Base-by-base conservation (phyloP, 257 asterid genomes). In the Cynanchum wilfordii region DNA sequence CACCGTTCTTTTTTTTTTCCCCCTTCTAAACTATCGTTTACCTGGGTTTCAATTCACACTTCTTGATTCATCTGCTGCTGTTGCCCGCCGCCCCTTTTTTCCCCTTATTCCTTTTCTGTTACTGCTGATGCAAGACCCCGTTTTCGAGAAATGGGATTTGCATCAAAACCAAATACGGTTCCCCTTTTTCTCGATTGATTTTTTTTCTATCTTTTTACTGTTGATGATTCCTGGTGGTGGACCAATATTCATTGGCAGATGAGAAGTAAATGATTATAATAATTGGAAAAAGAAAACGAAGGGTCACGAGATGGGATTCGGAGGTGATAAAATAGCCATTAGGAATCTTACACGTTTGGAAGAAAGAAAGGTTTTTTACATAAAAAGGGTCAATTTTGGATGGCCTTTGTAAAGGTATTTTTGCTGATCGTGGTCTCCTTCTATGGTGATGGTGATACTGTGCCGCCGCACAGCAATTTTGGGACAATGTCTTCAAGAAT, bases 261-360 rank as follows among this genome's bases (percentile, higher is more conserved):
- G 51, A 13, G 22, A 8, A 45, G 51, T 8, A 72, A 59, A 24
- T 57, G 42, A 52, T 33, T 3, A 29, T 12, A 20, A 68, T 68
- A 68, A 75, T 33, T 30, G 70, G 52, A n/a, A 38, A 27, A 44
- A n/a, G 19, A 27, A 44, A 63, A 22, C 4, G 38, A 65, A 52
- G 75, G 33, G 80, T 42, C 73, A 75, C n/a, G 66, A 29, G 54
- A 22, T 52, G 22, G 59, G 72, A 71, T 55, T 71, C 59, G 55
- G n/a, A 13, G 70, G 56, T 72, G 63, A 44, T 25, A 29, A 27
- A 15, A 24, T 38, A 47, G 36, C 73, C 69, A 65, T 25, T 30
- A 1, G 51, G 27, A 42, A 13, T 55, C 11, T 33, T 40, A 55
- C 77, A 71, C 68, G 77, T 71, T 17, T 51, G 27, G 8, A 40